phyloP scores from a whole-genome alignment of 352 stramenopile genomes.

The Globisporangium rhizosaccharum region DNA sequence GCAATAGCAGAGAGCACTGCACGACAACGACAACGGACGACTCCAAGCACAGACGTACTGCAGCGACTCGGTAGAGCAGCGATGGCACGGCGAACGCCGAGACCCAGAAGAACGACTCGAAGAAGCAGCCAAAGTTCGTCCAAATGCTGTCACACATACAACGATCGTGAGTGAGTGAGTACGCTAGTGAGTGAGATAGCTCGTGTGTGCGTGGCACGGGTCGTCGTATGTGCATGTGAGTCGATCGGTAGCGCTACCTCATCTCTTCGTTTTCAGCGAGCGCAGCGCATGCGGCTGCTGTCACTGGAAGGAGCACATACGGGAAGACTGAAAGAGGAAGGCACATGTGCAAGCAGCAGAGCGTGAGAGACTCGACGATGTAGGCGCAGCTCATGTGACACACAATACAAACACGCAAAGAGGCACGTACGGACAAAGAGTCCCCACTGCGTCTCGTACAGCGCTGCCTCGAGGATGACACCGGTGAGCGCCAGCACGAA shows the following conservation, averaged over 20 bases:
- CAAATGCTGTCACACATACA: slow-evolving; percentile 20
- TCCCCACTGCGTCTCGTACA: slow-evolving; percentile 57
- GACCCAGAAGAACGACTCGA: slow-evolving; percentile 69
- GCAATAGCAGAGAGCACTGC: not conserved
- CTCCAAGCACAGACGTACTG: slow-evolving; percentile 24
- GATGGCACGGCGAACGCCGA: slow-evolving; percentile 55
- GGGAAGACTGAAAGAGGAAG: slow-evolving; percentile 38
- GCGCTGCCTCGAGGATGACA: slow-evolving; percentile 51
- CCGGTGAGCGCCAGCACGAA: slow-evolving; percentile 50
- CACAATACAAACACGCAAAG: not conserved
- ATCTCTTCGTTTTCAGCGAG: slow-evolving; percentile 47
- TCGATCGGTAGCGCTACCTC: slow-evolving; percentile 17
- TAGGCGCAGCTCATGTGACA: not conserved
- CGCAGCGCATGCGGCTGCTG: slow-evolving; percentile 43
- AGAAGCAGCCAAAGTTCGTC: slow-evolving; percentile 69
- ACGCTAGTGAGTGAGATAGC: not conserved
- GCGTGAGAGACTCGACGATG: not conserved
- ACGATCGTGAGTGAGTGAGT: not conserved
- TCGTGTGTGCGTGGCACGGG: not conserved
- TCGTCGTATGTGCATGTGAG: not conserved
- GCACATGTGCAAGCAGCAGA: not conserved
- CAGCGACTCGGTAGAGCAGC: slow-evolving; percentile 58
- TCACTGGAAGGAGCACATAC: slow-evolving; percentile 61
- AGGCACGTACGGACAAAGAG: slow-evolving; percentile 47
- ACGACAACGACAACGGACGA: not conserved